Conservation (phyloP, 164 flowering plant species). For the Stephania japonica region DNA sequence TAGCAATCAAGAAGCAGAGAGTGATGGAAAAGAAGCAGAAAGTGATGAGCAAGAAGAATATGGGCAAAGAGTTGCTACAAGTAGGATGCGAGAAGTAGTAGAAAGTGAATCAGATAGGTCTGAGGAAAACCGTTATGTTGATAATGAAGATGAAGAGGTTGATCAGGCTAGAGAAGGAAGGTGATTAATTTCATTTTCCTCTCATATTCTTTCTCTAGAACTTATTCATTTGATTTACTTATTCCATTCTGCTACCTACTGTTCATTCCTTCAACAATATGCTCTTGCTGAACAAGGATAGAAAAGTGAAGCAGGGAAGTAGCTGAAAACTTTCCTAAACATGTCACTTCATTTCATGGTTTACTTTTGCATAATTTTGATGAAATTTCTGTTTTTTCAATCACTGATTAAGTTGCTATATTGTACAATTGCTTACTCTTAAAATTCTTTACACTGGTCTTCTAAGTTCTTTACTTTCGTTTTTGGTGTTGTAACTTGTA, state of each 20-base stretch:
- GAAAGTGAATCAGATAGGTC: slow-evolving; percentile 86
- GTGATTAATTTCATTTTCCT: slow-evolving; percentile 24
- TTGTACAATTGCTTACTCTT: neutral
- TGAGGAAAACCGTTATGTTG: slow-evolving; percentile 62
- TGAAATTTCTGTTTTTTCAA: neutral
- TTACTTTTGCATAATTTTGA: neutral
- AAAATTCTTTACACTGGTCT: neutral
- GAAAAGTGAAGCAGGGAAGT: neutral
- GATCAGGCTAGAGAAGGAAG: slow-evolving; percentile 64
- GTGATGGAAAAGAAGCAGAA: slow-evolving; percentile 67
- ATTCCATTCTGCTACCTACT: neutral
- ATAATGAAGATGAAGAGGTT: slow-evolving; percentile 77
- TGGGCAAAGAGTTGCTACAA: slow-evolving; percentile 62
- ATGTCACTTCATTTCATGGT: neutral
- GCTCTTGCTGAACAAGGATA: no score
- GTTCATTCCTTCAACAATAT: neutral
- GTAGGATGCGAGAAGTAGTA: slow-evolving; percentile 55
- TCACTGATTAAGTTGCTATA: neutral
- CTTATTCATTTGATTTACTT: neutral
- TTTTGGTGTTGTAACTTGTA: neutral
- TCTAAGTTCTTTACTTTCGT: neutral
- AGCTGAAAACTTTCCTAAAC: neutral
- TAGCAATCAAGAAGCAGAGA: slow-evolving; percentile 58
- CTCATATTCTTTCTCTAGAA: slow-evolving; percentile 3
- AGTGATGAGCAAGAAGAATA: slow-evolving; percentile 77